Evolutionary conservation across 306 rosid genomes (phyloP), one percentile per base, ranked within the genome.

Genomic region (Trifolium repens): DNA sequence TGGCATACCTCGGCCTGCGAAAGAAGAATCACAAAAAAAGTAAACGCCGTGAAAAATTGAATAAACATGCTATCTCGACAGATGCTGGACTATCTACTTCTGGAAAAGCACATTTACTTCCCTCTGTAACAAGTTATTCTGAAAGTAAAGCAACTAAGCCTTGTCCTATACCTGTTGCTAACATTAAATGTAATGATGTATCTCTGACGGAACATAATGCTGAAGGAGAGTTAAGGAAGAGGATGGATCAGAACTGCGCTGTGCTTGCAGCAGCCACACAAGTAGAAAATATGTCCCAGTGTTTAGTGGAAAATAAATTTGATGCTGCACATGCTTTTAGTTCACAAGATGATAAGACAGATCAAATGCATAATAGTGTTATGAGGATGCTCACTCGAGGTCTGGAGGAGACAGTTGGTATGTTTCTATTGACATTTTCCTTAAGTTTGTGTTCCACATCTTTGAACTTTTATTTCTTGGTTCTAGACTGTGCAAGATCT

Each of bases 391-490:
- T 73, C 24, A 75, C 82, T 42, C 85, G 35, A 54, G 88, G 88
- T 43, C 75, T 83, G 32, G 87, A 71, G 68, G 91, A 88, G 81
- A 81, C 97, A 65, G 86, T 85, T 34, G 99, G 98, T 94, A 79
- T 85, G 96, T 80, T 71, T 84, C 24, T 35, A 10, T 15, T 64
- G 4, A 27, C 78, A 19, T 64, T 76, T 44, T 40, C 24, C 13
- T 69, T 62, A 39, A 70, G 13, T 47, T 2, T 69, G 30, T 55
- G 54, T 27, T 70, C 58, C 64, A 62, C 67, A 13, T 62, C 58
- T 6, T 50, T 32, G 17, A 55, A 32, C 74, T 70, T 77, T 68
- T 58, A 27, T 67, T 46, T 30, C 40, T 65, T 13, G 12, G 42
- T 40, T 59, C 69, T 11, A 34, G 39, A 9, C 46, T 76, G 78